phyloP scores from a whole-genome alignment of 768 basidiomycete genomes.

The Brasilioporus rufonigricans region DNA sequence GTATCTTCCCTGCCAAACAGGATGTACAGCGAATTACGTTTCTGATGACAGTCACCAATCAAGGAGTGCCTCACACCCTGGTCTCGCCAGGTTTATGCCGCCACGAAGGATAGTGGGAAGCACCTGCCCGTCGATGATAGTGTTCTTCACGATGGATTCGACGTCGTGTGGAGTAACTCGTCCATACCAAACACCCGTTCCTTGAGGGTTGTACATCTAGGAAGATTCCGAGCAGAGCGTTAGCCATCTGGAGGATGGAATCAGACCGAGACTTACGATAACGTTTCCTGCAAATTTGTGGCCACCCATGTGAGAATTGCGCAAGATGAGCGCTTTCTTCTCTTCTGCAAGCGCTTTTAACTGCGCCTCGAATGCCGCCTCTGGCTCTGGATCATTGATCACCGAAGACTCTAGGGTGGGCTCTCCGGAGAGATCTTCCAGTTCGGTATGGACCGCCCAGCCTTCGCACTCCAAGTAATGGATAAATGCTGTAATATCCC shows the following conservation, averaged over 20 bases:
- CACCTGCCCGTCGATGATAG: constrained; percentile 80
- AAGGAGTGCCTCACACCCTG: constrained; percentile 63
- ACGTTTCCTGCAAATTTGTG: constrained; percentile 93
- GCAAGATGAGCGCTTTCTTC: constrained; percentile 78
- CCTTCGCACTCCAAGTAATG: constrained; percentile 61
- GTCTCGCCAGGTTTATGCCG: constrained; percentile 73
- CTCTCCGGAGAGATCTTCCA: constrained; percentile 52
- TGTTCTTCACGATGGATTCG: constrained; percentile 80
- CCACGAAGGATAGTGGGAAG: constrained; percentile 84
- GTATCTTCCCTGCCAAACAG: constrained; percentile 3
- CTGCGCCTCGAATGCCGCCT: constrained; percentile 48
- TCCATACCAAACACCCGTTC: constrained; percentile 90
- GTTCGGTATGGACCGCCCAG: constrained; percentile 74
- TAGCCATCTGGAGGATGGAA: not conserved
- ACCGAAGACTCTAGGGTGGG: constrained; percentile 27
- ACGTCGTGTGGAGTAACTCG: constrained; percentile 90
- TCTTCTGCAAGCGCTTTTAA: constrained; percentile 47
- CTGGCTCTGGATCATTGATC: constrained; percentile 38
- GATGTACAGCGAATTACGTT: not conserved
- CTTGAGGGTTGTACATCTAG: constrained; percentile 85
- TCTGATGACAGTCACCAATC: constrained; percentile 55
- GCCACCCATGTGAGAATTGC: constrained; percentile 88
- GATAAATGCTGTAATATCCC: constrained; percentile 49
- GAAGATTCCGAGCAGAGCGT: not conserved
- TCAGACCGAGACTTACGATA: constrained; percentile 56